Conservation (phyloP, 495 filamentous ascomycete species). For the Penicillium psychrofluorescens region DNA sequence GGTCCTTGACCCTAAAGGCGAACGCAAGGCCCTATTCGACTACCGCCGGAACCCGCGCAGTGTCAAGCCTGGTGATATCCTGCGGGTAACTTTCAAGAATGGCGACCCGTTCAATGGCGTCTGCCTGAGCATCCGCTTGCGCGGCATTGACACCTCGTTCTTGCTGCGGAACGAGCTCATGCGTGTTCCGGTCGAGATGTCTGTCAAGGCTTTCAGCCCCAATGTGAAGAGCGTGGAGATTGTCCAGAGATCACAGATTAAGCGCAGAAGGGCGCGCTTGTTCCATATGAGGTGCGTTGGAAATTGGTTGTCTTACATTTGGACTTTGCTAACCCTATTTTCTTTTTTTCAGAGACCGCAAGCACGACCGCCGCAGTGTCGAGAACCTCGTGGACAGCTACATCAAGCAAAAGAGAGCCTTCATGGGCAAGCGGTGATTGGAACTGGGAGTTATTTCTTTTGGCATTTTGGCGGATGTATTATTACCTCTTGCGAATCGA, state of each 20-base stretch:
- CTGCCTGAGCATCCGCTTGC: slow-evolving; percentile 72
- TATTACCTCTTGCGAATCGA: slow-evolving; percentile 14
- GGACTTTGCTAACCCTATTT: not conserved
- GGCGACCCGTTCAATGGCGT: slow-evolving; percentile 90
- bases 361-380: slow-evolving; percentile 63
- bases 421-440: slow-evolving; percentile 28
- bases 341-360: slow-evolving; percentile 40
- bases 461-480: slow-evolving; percentile 30
- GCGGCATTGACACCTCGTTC: slow-evolving; percentile 79
- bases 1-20: slow-evolving; percentile 74
- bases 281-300: slow-evolving; percentile 79
- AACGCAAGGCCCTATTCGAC: slow-evolving; percentile 73
- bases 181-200: slow-evolving; percentile 92
- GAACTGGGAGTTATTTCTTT: slow-evolving; percentile 4
- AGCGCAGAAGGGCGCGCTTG: slow-evolving; percentile 79
- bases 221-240: slow-evolving; percentile 89
- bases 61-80: slow-evolving; percentile 74
- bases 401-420: slow-evolving; percentile 49
- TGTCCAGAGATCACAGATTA: slow-evolving; percentile 75
- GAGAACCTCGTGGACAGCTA: slow-evolving; percentile 67
- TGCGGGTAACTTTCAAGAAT: slow-evolving; percentile 75
- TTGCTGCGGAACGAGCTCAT: slow-evolving; percentile 76
- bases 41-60: slow-evolving; percentile 62
- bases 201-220: slow-evolving; percentile 86
- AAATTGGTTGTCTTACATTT: slow-evolving; percentile 10